Conservation (phyloP, 73 alveolate genomes). For the Blepharisma stoltei region DNA sequence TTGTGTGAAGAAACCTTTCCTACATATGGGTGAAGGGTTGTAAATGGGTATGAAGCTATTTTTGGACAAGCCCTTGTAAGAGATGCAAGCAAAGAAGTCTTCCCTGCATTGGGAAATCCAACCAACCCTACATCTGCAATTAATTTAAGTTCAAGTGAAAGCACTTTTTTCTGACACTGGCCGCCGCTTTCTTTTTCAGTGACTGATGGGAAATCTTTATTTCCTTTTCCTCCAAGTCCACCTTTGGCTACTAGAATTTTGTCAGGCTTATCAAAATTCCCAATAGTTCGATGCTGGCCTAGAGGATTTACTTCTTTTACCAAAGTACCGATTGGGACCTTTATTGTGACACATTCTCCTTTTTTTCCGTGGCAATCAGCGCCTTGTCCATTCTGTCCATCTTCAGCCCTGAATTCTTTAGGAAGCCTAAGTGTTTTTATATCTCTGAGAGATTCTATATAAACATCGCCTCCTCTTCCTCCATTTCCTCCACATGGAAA, state of each 20-base stretch:
- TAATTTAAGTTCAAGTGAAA: conserved; percentile 72
- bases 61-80: conserved; percentile 90
- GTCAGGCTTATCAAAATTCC: conserved; percentile 54
- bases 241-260: conserved; percentile 67
- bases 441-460: conserved; percentile 43
- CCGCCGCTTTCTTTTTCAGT: conserved; percentile 45
- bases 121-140: conserved; percentile 93
- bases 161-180: conserved; percentile 47
- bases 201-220: conserved; percentile 34
- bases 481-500: conserved; percentile 87
- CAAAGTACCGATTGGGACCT: conserved; percentile 82
- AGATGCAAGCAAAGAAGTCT: conserved; percentile 71
- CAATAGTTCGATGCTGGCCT: conserved; percentile 39
- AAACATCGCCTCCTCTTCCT: conserved; percentile 83
- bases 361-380: conserved; percentile 56
- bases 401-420: conserved; percentile 60
- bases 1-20: no score
- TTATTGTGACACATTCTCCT: conserved; percentile 58
- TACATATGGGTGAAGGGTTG: conserved; percentile 92
- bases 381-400: conserved; percentile 71
- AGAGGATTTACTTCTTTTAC: conserved; percentile 55
- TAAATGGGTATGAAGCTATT: conserved; percentile 95
- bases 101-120: conserved; percentile 98
- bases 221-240: conserved; percentile 72
- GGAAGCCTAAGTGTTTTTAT: conserved; percentile 53